Evolutionary conservation across 257 asterid genomes (phyloP), one percentile per base, ranked within the genome.

Genomic region (Galeopsis tetrahit): DNA sequence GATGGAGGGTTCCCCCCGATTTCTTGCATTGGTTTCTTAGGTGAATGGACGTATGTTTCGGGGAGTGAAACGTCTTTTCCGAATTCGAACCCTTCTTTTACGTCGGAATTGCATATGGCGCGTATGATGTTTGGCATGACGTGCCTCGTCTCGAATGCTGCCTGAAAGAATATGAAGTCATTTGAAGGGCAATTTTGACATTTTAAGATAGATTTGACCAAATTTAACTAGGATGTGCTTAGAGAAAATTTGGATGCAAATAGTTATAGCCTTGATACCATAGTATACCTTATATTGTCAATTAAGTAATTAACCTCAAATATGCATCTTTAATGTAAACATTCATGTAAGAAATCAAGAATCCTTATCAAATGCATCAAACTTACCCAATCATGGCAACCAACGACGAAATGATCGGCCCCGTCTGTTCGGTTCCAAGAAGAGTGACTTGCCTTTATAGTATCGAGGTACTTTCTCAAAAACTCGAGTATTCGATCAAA

Each of bases 341-440:
- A 49, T 62, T 11, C 44, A 35, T 33, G 4, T 39, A 32, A 57
- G 8, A 48, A 14, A 7, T 58, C 64, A 49, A 59, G 44, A 40
- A 63, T 34, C 8, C 7, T 4, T 33, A 21, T 2, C n/a, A 49
- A 43, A 11, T n/a, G 17, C 10, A 4, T 15, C 2, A 35, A 17
- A 78, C 81, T 1, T 80, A 83, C 85, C 87, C 87, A 83, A 35
- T 83, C 87, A 51, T 83, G 87, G 83, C 87, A 83, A 34, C 80
- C 87, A 7, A 80, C 83, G 2, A 83, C 74, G 9, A 83, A 83
- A 72, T 83, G 85, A 62, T 83, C 87, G 0, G 71, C 52, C 7
- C 85, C 87, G 0, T 69, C 76, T 3, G 83, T 83, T 72, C 85
- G 49, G 43, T 83, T 83, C 87, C 87, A 83, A 40, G 75, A 83